Evolutionary conservation across 148 eudicot species (phyloP), one percentile per base, ranked within the genome.

Genomic region (Selenicereus undatus): DNA sequence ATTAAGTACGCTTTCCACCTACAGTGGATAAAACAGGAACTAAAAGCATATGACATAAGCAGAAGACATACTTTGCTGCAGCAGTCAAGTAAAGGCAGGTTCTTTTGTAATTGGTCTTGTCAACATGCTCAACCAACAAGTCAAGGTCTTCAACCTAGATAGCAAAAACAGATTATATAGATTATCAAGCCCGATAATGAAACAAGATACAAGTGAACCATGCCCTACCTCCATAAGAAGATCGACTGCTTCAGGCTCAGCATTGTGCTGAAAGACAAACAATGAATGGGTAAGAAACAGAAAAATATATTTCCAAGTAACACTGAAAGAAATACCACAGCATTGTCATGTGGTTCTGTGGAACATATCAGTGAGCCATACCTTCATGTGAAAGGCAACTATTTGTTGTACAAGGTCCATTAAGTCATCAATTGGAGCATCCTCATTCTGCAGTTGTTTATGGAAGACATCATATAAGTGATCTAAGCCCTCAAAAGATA

Each of bases 241-340:
- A 93, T 96, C 98, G 24, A 92, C 97, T 58, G 99, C 99, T 87
- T 96, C 99, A 65, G 91, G 94, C 85, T 96, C 99, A 24, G 97
- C 98, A 88, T 96, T 96, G 85, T 96, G 99, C 99, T 96, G 92
- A 85, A 90, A 80, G n/a, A 14, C 52, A 86, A 71, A 73, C 27
- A 52, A 66, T 52, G 65, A 74, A 50, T 22, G 26, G 71, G 39
- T 39, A 60, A 84, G 56, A 64, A 69, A 70, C 71, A 73, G 29
- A 11, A 75, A 8, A 36, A 2, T 3, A 50, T 35, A 39, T 8
- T 29, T 64, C 8, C 13, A 68, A 36, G 21, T 56, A 24, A 24
- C 62, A 60, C 9, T 39, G 12, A 43, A 66, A 17, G 52, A 70
- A 73, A 42, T 51, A 60, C 69, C 74, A 76, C 6, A 65, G 30